These are phyloP conservation scores for Apiospora malaysiana DNA, from an alignment of 2,329 filamentous ascomycete genomes.

Conservation along the genomic window DNA sequence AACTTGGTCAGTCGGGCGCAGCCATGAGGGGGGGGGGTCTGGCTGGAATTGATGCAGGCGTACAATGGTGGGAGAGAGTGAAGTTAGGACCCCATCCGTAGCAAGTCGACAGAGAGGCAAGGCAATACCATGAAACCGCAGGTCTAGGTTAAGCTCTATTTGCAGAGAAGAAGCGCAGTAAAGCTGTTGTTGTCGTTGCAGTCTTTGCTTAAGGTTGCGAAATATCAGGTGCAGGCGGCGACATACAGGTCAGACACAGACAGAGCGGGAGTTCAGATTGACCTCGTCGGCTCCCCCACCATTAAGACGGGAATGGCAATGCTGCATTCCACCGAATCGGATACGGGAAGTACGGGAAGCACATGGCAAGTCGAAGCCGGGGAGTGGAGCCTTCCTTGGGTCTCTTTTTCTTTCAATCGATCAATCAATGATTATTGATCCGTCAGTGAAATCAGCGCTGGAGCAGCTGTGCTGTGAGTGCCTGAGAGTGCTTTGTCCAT, in stretches of 20 bases:
- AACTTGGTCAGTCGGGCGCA: slow-evolving; percentile 2
- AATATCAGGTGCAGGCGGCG: not conserved
- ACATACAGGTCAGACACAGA: not conserved
- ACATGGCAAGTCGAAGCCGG: slow-evolving; percentile 5
- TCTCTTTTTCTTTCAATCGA: too few species aligned
- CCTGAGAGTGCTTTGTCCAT: not conserved
- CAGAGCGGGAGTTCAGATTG: not conserved
- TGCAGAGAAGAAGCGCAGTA: not conserved
- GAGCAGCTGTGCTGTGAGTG: not conserved
- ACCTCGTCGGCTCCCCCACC: slow-evolving; percentile 13
- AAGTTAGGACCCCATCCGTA: not conserved
- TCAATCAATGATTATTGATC: not conserved
- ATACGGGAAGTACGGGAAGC: slow-evolving; percentile 9
- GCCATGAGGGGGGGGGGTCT: not conserved
- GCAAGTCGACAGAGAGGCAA: not conserved
- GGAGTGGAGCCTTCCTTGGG: not conserved
- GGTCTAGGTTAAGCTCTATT: not conserved
- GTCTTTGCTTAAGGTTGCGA: too few species aligned
- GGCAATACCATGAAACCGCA: not conserved
- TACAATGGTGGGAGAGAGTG: not conserved
- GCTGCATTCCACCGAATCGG: slow-evolving; percentile 13
- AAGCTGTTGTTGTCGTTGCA: not conserved
- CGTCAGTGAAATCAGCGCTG: not conserved
- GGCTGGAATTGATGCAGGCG: not conserved
- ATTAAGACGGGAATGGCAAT: slow-evolving; percentile 8